These are phyloP conservation scores for Wickerhamomyces bovis DNA, from an alignment of 805 yeast genomes.

Conservation along the genomic window DNA sequence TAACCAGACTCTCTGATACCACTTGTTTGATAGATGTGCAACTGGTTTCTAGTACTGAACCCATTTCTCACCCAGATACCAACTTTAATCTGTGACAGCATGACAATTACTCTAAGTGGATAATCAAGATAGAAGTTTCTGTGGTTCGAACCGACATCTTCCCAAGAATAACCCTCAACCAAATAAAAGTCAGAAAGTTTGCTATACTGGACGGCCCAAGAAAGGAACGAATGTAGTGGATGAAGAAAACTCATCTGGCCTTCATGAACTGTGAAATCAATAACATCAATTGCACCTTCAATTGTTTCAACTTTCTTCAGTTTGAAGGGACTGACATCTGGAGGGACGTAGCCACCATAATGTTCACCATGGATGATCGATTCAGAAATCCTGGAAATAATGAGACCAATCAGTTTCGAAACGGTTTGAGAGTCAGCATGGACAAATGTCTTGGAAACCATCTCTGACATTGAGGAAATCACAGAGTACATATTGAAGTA, in stretches of 20 bases:
- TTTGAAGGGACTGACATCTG: background rate
- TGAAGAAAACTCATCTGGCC: constrained; percentile 67
- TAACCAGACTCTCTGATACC: constrained; percentile 81
- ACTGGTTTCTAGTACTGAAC: constrained; percentile 68
- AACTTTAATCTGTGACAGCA: constrained; percentile 76
- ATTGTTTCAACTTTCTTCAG: constrained; percentile 15
- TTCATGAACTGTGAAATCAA: constrained; percentile 37
- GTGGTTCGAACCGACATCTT: constrained; percentile 1
- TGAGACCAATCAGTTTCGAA: constrained; percentile 2
- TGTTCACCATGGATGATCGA: background rate
- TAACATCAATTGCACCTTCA: constrained; percentile 22
- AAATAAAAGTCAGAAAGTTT: constrained; percentile 17
- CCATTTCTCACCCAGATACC: constrained; percentile 97
- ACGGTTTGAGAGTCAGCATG: constrained; percentile 1
- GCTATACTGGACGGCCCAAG: constrained; percentile 59
- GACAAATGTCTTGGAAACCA: constrained; percentile 40
- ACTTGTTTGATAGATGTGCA: constrained; percentile 70
- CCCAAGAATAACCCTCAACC: constrained; percentile 5
- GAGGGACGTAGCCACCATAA: background rate
- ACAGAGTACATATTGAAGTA: constrained; percentile 44
- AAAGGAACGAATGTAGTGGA: constrained; percentile 68
- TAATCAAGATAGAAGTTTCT: constrained; percentile 38
- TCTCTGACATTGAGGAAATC: constrained; percentile 55
- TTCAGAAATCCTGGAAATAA: constrained; percentile 7
- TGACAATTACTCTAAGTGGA: constrained; percentile 69